Percentiles rank a stretch among this genome's conserved stretches.
Evolutionary conservation across 306 rosid genomes (phyloP).

Genomic region (Quercus bicolor): DNA sequence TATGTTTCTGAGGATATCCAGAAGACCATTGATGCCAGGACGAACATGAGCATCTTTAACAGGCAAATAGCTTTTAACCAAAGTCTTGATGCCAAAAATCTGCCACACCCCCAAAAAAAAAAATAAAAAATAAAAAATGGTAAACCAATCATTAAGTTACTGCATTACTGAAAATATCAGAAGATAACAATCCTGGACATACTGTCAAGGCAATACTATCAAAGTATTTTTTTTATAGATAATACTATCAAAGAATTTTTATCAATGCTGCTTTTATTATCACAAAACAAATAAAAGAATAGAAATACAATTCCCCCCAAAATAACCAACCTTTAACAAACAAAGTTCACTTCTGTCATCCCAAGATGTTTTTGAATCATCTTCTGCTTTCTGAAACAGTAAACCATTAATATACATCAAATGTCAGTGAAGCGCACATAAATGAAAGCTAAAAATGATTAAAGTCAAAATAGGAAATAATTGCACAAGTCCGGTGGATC

Average conservation of each 20-base stretch:
- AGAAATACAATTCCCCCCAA: conserved; percentile 14
- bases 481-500: conserved; percentile 3
- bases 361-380: conserved; percentile 54
- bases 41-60: conserved; percentile 93
- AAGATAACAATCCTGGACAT: conserved; percentile 1
- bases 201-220: not conserved
- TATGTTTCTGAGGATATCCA: conserved; percentile 67
- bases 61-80: conserved; percentile 89
- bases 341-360: conserved; percentile 81
- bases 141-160: not conserved
- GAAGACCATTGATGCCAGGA: conserved; percentile 56
- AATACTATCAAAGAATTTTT: not conserved
- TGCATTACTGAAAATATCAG: not conserved
- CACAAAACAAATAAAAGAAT: conserved; percentile 1
- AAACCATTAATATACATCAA: conserved; percentile 25
- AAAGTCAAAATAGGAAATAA: conserved; percentile 24
- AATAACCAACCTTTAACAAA: conserved; percentile 70
- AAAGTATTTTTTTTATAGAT: too few species aligned
- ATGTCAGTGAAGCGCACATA: not conserved
- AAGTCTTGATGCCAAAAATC: conserved; percentile 87
- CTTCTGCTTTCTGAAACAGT: conserved; percentile 65
- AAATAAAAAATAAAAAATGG: not conserved
- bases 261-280: conserved; percentile 9
- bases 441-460: conserved; percentile 27
- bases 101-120: conserved; percentile 21